Evolutionary conservation across 1,139 yeast genomes (phyloP).

Genomic region (Ogataea hybrid): DNA sequence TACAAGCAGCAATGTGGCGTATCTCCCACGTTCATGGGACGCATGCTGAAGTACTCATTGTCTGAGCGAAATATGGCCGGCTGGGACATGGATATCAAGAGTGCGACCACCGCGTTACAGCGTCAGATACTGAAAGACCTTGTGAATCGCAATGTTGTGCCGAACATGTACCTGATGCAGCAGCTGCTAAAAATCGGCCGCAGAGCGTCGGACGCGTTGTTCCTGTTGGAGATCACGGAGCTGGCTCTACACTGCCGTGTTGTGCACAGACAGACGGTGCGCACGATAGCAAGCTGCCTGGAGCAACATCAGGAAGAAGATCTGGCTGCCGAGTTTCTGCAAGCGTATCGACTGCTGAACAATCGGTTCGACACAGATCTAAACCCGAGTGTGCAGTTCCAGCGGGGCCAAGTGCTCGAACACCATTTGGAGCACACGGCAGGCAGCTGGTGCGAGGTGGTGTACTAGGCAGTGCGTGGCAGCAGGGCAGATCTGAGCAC

Average conservation of each 20-base stretch:
- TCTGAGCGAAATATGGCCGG: neutral
- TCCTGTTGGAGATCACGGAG: slow-evolving; percentile 13
- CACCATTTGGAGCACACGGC: too few relatives aligned
- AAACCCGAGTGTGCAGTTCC: too few relatives aligned
- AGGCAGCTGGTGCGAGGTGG: too few relatives aligned
- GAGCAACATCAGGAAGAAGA: neutral
- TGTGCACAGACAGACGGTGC: slow-evolving; percentile 3
- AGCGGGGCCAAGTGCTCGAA: too few relatives aligned
- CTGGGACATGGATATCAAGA: neutral
- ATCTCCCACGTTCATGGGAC: neutral
- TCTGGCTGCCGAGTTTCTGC: slow-evolving; percentile 1
- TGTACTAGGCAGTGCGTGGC: neutral
- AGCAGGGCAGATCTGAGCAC: neutral
- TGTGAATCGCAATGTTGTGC: neutral
- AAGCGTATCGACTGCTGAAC: neutral
- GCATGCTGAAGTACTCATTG: neutral
- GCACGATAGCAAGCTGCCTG: slow-evolving; percentile 3
- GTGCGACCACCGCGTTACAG: neutral
- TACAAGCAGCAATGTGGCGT: neutral
- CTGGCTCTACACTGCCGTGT: slow-evolving; percentile 6
- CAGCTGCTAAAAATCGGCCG: slow-evolving; percentile 8
- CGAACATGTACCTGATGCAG: slow-evolving; percentile 5
- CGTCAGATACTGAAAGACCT: slow-evolving; percentile 10
- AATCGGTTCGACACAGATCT: too few relatives aligned
- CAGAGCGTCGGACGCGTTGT: neutral